Conservation (phyloP, 2,329 filamentous ascomycete species). For the Atkinsonella hypoxylon region DNA sequence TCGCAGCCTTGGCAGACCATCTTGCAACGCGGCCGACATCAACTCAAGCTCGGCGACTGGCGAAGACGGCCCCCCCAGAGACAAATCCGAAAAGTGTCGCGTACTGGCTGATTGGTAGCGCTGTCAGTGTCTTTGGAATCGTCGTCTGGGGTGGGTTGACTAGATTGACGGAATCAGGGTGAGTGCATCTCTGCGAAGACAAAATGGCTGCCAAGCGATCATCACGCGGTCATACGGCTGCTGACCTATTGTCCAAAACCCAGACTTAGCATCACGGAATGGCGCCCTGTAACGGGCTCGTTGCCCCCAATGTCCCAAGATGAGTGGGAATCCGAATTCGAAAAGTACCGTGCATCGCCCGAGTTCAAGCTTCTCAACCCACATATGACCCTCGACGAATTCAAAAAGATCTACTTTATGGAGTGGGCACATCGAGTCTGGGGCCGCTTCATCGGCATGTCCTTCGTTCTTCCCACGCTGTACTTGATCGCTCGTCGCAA, state of each 20-base stretch:
- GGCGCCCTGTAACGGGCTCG: constrained; percentile 89
- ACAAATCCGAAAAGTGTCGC: constrained; percentile 66
- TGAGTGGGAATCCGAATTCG: constrained; percentile 88
- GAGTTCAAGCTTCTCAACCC: constrained; percentile 90
- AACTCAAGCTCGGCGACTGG: constrained; percentile 11
- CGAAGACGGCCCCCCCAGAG: constrained; percentile 39
- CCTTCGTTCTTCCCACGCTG: constrained; percentile 75
- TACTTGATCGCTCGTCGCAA: constrained; percentile 77
- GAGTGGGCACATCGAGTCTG: constrained; percentile 95
- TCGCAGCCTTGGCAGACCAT: constrained; percentile 16
- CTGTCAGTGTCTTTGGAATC: constrained; percentile 90
- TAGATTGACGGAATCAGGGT: constrained; percentile 91
- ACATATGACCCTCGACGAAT: constrained; percentile 83
- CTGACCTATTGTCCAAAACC: not conserved
- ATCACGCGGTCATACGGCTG: not conserved
- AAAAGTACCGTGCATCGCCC: constrained; percentile 82
- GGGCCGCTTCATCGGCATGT: constrained; percentile 82
- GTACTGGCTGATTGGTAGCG: constrained; percentile 87
- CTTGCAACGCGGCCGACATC: constrained; percentile 13
- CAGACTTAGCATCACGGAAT: constrained; percentile 96
- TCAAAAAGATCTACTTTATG: constrained; percentile 99
- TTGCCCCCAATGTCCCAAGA: constrained; percentile 65
- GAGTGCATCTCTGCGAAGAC: constrained; percentile 16
- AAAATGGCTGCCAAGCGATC: not conserved
- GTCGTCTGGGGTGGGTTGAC: constrained; percentile 92